These are phyloP conservation scores for Podaxis sp. DNA, from an alignment of 768 basidiomycete species.

Conservation along the genomic window DNA sequence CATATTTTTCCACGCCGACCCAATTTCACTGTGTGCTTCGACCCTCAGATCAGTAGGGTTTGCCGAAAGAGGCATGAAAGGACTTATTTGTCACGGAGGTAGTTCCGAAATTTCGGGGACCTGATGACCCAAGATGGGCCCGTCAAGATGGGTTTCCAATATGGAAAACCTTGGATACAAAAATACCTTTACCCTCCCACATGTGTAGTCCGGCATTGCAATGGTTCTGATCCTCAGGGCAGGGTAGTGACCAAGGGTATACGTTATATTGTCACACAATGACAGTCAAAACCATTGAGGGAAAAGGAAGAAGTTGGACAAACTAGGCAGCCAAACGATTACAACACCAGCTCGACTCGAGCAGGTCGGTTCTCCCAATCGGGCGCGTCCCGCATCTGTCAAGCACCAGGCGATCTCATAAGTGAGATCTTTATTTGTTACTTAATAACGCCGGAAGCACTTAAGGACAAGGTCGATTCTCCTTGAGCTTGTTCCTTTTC, in stretches of 20 bases:
- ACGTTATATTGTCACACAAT: slow-evolving; percentile 17
- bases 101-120: slow-evolving; percentile 31
- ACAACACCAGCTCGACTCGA: slow-evolving; percentile 8
- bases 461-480: slow-evolving; percentile 44
- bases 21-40: slow-evolving; percentile 18
- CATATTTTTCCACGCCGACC: slow-evolving; percentile 13
- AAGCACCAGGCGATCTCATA: slow-evolving; percentile 42
- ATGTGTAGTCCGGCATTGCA: slow-evolving; percentile 22
- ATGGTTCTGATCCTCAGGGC: slow-evolving; percentile 36
- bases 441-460: slow-evolving; percentile 59
- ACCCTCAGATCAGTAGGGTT: slow-evolving; percentile 27
- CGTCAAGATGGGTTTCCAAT: slow-evolving; percentile 30
- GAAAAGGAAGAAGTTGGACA: slow-evolving; percentile 13
- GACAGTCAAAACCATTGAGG: slow-evolving; percentile 23
- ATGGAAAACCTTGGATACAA: slow-evolving; percentile 24
- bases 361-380: slow-evolving; percentile 23
- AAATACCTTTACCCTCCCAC: slow-evolving; percentile 30
- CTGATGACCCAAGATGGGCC: slow-evolving; percentile 18
- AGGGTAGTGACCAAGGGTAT: slow-evolving; percentile 25
- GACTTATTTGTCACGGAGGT: slow-evolving; percentile 29
- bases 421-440: slow-evolving; percentile 37
- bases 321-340: slow-evolving; percentile 10
- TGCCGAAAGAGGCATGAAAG: slow-evolving; percentile 16
- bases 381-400: slow-evolving; percentile 33
- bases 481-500: slow-evolving; percentile 45